phyloP scores from a whole-genome alignment of 2,329 filamentous ascomycete genomes.

The Fusarium sp. region DNA sequence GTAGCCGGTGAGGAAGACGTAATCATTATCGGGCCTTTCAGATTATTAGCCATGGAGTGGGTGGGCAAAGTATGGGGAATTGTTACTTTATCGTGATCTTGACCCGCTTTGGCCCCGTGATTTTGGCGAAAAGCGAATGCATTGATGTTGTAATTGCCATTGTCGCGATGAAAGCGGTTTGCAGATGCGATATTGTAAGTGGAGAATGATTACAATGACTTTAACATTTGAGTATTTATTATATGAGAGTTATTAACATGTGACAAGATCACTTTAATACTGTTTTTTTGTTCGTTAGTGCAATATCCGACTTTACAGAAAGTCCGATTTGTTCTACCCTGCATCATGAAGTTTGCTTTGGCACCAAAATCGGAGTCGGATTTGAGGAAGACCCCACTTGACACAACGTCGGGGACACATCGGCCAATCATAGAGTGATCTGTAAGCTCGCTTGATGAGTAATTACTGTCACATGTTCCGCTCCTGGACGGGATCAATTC shows the following conservation, averaged over 20 bases:
- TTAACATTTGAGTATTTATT: neutral
- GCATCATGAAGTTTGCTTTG: neutral
- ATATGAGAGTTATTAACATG: neutral
- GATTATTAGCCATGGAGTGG: rapidly evolving
- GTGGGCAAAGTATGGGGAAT: rapidly evolving
- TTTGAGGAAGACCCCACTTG: neutral
- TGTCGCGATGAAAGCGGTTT: neutral
- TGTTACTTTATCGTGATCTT: neutral
- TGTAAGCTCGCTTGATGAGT: neutral
- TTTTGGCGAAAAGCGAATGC: neutral
- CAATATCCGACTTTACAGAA: neutral
- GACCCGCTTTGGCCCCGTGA: neutral
- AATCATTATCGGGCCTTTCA: neutral
- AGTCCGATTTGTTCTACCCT: neutral
- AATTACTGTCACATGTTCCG: neutral
- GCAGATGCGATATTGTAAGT: too few relatives aligned
- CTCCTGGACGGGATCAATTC: neutral
- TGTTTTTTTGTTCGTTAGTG: rapidly evolving
- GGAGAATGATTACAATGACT: neutral
- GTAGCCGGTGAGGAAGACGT: neutral
- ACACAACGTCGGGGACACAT: rapidly evolving
- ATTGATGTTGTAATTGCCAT: neutral
- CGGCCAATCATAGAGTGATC: neutral
- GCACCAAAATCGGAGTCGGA: neutral
- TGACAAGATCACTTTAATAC: neutral